These are phyloP conservation scores for Lycium ferocissimum DNA, from an alignment of 257 asterid genomes.

Conservation along the genomic window DNA sequence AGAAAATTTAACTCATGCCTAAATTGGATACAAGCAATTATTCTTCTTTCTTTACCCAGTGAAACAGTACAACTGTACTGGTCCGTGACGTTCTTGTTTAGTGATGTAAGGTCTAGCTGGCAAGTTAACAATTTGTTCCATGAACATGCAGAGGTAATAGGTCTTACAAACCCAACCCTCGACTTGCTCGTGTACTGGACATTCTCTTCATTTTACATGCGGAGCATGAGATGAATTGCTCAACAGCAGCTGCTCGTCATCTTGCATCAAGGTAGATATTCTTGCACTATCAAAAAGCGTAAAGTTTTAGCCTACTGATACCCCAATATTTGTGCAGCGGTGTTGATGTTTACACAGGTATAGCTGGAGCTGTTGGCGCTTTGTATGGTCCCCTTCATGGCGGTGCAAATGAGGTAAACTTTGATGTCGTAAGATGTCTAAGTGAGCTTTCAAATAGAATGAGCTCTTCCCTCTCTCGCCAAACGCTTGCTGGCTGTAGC, in stretches of 20 bases:
- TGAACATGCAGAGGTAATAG: constrained; percentile 81
- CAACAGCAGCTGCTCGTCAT: constrained; percentile 98
- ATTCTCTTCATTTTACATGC: constrained; percentile 94
- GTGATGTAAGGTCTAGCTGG: not conserved
- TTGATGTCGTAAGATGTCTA: not conserved
- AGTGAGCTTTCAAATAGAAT: not conserved
- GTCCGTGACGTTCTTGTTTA: not conserved
- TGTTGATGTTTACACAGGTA: constrained; percentile 96
- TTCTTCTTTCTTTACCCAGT: not conserved
- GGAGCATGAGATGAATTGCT: constrained; percentile 99
- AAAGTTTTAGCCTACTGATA: not conserved
- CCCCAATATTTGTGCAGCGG: constrained; percentile 61
- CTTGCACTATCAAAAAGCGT: not conserved
- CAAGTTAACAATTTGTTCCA: not conserved
- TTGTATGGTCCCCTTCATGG: constrained; percentile 99
- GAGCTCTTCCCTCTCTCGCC: not conserved
- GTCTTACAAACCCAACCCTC: constrained; percentile 86
- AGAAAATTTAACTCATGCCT: not conserved
- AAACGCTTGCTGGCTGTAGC: not conserved
- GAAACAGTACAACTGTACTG: not conserved
- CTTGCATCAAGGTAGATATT: constrained; percentile 86
- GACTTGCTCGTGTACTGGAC: constrained; percentile 94
- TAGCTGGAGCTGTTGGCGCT: constrained; percentile 99
- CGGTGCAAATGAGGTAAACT: constrained; percentile 96
- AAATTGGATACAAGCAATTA: not conserved